A percentile compares a stretch with the other conserved stretches of the same genome.
Evolutionary conservation across 2,329 filamentous ascomycete species (phyloP).

Genomic region (Coniochaeta hoffmannii): DNA sequence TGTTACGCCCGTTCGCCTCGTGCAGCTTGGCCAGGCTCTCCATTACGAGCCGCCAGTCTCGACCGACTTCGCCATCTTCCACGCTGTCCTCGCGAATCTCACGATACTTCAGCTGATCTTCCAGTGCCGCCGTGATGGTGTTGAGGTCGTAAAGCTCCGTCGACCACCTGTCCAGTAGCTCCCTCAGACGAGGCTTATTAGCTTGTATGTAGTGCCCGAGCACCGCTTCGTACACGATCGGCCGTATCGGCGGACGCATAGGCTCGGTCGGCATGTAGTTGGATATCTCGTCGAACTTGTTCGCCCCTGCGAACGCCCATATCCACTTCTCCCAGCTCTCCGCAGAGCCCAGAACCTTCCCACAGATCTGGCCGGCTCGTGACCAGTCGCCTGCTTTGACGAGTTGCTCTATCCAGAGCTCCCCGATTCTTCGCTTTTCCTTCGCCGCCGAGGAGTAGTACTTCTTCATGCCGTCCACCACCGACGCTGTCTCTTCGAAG

Average conservation of each 20-base stretch:
- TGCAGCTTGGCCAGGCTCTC: conserved; percentile 79
- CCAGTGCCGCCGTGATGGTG: conserved; percentile 68
- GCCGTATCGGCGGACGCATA: conserved; percentile 72
- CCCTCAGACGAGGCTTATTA: conserved; percentile 67
- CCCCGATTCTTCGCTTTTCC: conserved; percentile 86
- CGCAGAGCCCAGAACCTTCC: conserved; percentile 72
- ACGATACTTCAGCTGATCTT: conserved; percentile 71
- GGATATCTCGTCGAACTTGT: conserved; percentile 85
- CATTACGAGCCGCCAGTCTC: conserved; percentile 87
- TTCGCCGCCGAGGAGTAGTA: conserved; percentile 65
- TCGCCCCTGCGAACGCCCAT: conserved; percentile 79
- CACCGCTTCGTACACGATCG: conserved; percentile 80
- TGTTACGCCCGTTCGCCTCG: conserved; percentile 70
- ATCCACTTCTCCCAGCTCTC: conserved; percentile 94
- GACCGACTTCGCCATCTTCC: conserved; percentile 62
- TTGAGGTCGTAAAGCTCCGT: conserved; percentile 75
- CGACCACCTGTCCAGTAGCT: conserved; percentile 77
- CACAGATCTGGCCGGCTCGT: conserved; percentile 71
- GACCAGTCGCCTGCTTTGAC: conserved; percentile 68
- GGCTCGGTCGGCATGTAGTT: conserved; percentile 70
- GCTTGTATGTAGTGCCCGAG: conserved; percentile 80
- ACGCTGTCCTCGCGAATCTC: conserved; percentile 70
- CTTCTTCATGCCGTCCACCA: conserved; percentile 48
- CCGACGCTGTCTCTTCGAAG: conserved; percentile 64
- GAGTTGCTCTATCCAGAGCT: conserved; percentile 86